A percentile compares a stretch with the other conserved stretches of the same genome.
Conservation (phyloP, 2,329 filamentous ascomycete species). For the Periglandula ipomoeae region DNA sequence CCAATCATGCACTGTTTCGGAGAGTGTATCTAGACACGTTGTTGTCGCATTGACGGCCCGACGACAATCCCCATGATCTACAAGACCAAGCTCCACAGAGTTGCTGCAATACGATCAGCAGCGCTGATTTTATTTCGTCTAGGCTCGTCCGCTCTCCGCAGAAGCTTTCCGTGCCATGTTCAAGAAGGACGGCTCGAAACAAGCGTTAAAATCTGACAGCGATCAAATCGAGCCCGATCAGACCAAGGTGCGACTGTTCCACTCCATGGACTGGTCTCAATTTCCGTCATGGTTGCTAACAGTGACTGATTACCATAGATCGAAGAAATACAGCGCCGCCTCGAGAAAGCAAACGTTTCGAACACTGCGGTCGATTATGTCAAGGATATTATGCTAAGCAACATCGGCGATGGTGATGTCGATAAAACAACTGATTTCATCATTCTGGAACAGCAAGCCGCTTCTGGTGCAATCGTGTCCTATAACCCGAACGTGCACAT, state of each 20-base stretch:
- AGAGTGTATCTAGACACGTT: neutral
- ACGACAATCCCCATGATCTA: neutral
- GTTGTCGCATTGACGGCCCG: no score
- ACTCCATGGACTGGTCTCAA: neutral
- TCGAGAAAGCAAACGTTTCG: conserved; percentile 36
- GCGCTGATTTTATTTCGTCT: neutral
- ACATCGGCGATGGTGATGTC: conserved; percentile 58
- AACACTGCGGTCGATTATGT: conserved; percentile 48
- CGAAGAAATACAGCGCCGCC: conserved; percentile 28
- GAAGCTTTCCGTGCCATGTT: conserved; percentile 57
- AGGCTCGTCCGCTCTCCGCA: conserved; percentile 44
- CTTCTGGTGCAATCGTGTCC: conserved; percentile 66
- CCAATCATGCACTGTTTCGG: neutral
- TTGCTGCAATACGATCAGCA: neutral
- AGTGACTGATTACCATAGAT: conserved; percentile 23
- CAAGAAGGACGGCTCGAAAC: conserved; percentile 49
- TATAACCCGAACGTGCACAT: conserved; percentile 66
- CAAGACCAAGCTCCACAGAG: neutral
- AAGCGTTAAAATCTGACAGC: conserved; percentile 31
- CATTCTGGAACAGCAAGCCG: conserved; percentile 68
- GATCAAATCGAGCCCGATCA: conserved; percentile 20
- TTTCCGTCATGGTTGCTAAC: neutral
- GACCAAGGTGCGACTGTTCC: conserved; percentile 18
- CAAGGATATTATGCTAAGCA: conserved; percentile 46
- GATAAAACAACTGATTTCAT: conserved; percentile 71